Evolutionary conservation across 2,329 filamentous ascomycete species (phyloP).

Genomic region (Colletotrichum australisinense): DNA sequence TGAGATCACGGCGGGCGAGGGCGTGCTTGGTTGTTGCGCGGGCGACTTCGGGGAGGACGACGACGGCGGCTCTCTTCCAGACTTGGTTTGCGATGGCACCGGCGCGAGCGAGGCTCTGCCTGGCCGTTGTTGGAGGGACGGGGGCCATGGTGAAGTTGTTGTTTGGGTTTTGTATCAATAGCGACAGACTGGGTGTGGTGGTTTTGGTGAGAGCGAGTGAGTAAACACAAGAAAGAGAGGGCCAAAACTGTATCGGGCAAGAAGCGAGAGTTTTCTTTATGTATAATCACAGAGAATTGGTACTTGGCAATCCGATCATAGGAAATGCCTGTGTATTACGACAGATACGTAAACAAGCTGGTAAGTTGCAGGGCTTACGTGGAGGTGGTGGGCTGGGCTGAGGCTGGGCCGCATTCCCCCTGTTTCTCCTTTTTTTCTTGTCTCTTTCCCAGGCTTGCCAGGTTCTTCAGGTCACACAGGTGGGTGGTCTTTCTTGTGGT

Average conservation of each 20-base stretch:
- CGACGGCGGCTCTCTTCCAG: constrained; percentile 21
- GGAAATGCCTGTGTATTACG: background rate
- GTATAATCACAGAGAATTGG: background rate
- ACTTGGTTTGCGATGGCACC: constrained; percentile 6
- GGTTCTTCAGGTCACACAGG: no score
- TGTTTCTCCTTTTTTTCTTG: background rate
- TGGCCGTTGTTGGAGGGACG: constrained; percentile 24
- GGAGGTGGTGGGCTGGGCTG: constrained; percentile 31
- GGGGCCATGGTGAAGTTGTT: constrained; percentile 18
- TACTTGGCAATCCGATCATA: constrained; percentile 32
- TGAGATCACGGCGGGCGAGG: constrained; percentile 63
- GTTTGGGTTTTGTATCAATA: background rate
- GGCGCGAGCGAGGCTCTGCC: constrained; percentile 26
- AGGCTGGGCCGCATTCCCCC: constrained; percentile 33
- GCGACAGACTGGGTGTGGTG: constrained; percentile 10
- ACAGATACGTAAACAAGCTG: constrained; percentile 27
- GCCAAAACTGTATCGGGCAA: background rate
- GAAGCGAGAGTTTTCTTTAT: background rate
- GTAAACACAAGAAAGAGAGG: background rate
- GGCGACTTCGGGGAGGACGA: constrained; percentile 17
- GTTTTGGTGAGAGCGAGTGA: background rate
- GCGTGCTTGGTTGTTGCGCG: constrained; percentile 28
- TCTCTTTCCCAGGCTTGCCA: background rate
- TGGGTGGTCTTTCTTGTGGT: background rate
- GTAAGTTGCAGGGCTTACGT: constrained; percentile 20